phyloP scores from a whole-genome alignment of 805 yeast genomes.

The Nakazawaea holstii region DNA sequence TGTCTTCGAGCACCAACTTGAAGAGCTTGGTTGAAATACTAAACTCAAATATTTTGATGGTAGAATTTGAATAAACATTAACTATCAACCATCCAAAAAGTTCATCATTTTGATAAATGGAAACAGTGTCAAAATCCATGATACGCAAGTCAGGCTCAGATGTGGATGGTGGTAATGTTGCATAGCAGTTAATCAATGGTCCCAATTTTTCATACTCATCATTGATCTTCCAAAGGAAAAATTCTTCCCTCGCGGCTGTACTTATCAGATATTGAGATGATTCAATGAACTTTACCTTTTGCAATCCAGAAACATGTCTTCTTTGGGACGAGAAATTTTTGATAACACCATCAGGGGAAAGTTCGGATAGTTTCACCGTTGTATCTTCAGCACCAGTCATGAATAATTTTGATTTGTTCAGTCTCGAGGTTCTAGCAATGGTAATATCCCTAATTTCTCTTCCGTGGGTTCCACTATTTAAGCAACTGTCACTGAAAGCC shows the following conservation, averaged over 20 bases:
- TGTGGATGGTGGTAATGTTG: constrained; percentile 48
- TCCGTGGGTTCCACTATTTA: constrained; percentile 77
- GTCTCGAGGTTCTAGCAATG: constrained; percentile 28
- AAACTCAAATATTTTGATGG: constrained; percentile 60
- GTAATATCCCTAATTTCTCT: constrained; percentile 80
- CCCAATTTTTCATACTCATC: constrained; percentile 21
- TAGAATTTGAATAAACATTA: constrained; percentile 83
- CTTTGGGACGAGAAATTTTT: constrained; percentile 56
- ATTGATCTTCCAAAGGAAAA: constrained; percentile 68
- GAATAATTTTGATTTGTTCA: constrained; percentile 34
- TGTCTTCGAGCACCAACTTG: constrained; percentile 36
- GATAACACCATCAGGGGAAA: constrained; percentile 37
- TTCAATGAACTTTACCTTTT: constrained; percentile 59
- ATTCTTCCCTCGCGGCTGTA: constrained; percentile 85
- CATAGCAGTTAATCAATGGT: constrained; percentile 44
- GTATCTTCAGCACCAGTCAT: constrained; percentile 91
- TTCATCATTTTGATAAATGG: constrained; percentile 23
- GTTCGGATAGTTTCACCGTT: constrained; percentile 51
- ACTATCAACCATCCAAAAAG: constrained; percentile 46
- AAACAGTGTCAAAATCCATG: constrained; percentile 70
- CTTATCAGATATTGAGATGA: constrained; percentile 33
- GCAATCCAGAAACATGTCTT: constrained; percentile 87
- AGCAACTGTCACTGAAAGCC: constrained; percentile 17
- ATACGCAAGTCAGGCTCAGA: constrained; percentile 79
- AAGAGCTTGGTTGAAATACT: constrained; percentile 33